phyloP scores from a whole-genome alignment of 2,329 filamentous ascomycete species.

The Fusarium neocosmosporiellum region DNA sequence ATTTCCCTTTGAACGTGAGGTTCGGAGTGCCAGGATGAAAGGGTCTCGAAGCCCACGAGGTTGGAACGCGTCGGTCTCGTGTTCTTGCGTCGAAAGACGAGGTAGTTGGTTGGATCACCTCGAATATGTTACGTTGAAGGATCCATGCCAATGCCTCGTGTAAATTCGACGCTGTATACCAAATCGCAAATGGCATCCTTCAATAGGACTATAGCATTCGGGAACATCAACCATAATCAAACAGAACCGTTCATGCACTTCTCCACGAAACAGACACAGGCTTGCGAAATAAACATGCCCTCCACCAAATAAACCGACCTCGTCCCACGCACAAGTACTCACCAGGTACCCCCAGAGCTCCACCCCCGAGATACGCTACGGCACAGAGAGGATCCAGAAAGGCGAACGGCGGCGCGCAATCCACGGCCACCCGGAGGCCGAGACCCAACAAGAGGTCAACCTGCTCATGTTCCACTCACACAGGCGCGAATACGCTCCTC shows the following conservation, averaged over 20 bases:
- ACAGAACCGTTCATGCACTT: conserved; percentile 4
- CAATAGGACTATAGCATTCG: background rate
- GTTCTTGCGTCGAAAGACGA: background rate
- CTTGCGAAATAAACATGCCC: conserved; percentile 6
- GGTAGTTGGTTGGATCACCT: background rate
- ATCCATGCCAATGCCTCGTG: background rate
- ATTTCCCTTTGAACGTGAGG: conserved; percentile 22
- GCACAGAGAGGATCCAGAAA: conserved; percentile 18
- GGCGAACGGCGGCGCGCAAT: background rate
- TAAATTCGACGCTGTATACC: background rate
- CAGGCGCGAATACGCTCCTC: conserved; percentile 10
- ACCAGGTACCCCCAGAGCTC: conserved; percentile 25
- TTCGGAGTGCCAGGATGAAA: background rate
- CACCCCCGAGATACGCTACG: conserved; percentile 19
- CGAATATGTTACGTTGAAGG: background rate
- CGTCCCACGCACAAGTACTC: conserved; percentile 17
- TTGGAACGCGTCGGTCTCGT: background rate
- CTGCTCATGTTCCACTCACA: conserved; percentile 34
- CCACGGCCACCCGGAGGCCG: background rate
- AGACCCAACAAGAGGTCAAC: conserved; percentile 16
- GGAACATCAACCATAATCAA: background rate
- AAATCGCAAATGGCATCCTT: background rate
- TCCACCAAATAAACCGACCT: conserved; percentile 12
- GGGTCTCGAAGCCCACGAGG: background rate
- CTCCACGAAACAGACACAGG: conserved; percentile 19